Percentiles rank a stretch among this genome's conserved stretches.
These are phyloP conservation scores for Escallonia herrerae DNA, from an alignment of 129 eudicot genomes.

Conservation along the genomic window DNA sequence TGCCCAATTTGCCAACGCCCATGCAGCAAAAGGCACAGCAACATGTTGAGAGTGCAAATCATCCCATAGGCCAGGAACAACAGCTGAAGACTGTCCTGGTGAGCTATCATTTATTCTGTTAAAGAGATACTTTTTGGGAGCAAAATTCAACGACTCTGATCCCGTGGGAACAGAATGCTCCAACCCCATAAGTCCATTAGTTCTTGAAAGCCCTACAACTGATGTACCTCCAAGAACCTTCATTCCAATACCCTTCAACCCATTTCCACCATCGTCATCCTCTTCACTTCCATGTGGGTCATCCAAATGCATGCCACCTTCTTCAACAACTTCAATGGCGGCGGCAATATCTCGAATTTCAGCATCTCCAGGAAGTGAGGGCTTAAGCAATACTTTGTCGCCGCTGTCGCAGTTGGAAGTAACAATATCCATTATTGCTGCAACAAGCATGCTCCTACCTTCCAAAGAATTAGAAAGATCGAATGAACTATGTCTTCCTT, in stretches of 20 bases:
- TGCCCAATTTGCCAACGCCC: slow-evolving; percentile 99
- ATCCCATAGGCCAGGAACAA: slow-evolving; percentile 97
- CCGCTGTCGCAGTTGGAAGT: slow-evolving; percentile 74
- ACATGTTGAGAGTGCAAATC: slow-evolving; percentile 94
- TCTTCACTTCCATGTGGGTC: slow-evolving; percentile 54
- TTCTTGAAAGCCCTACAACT: slow-evolving; percentile 68
- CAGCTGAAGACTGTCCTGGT: slow-evolving; percentile 40
- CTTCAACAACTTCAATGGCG: slow-evolving; percentile 83
- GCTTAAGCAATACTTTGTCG: slow-evolving; percentile 39
- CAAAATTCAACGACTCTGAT: slow-evolving; percentile 8
- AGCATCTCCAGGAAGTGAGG: slow-evolving; percentile 72
- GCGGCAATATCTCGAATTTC: slow-evolving; percentile 88
- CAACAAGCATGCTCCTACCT: slow-evolving; percentile 98
- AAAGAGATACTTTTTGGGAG: slow-evolving; percentile 27
- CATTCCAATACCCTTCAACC: slow-evolving; percentile 87
- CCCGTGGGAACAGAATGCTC: slow-evolving; percentile 26
- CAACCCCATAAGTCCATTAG: slow-evolving; percentile 33
- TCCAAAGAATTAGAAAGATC: slow-evolving; percentile 71
- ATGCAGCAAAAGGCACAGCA: slow-evolving; percentile 98
- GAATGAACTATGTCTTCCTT: slow-evolving; percentile 48
- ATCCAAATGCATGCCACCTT: slow-evolving; percentile 81
- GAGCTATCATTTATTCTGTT: slow-evolving; percentile 41
- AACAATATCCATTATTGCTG: slow-evolving; percentile 96
- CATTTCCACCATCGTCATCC: slow-evolving; percentile 62
- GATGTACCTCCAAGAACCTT: slow-evolving; percentile 96